A percentile compares a stretch with the other conserved stretches of the same genome.
phyloP scores from a whole-genome alignment of 163 green algal species.

The Trebouxiophyceae sp. region DNA sequence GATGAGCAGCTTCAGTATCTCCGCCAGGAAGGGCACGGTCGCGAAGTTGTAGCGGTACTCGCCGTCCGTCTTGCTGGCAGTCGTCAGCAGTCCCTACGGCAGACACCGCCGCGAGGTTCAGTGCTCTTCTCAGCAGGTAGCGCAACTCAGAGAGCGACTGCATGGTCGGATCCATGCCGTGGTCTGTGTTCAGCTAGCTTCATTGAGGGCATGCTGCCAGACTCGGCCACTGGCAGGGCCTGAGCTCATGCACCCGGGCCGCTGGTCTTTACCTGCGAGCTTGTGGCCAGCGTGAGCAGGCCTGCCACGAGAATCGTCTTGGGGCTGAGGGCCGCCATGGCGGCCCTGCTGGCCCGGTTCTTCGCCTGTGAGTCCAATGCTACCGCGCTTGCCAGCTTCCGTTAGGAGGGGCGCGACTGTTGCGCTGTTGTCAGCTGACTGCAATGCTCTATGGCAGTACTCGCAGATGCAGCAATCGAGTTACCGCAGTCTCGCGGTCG shows the following conservation, averaged over 20 bases:
- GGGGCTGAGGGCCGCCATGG: not conserved
- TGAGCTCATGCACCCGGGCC: not conserved
- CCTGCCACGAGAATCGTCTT: slow-evolving; percentile 7
- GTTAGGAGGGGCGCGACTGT: too few species aligned
- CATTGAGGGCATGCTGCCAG: too few species aligned
- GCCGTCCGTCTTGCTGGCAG: slow-evolving; percentile 29
- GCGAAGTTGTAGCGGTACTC: slow-evolving; percentile 56
- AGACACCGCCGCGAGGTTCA: too few species aligned
- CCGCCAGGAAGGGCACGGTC: slow-evolving; percentile 58
- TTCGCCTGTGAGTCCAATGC: too few species aligned
- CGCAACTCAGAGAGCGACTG: too few species aligned
- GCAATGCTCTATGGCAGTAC: too few species aligned
- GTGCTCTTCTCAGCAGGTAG: too few species aligned
- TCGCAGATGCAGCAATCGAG: too few species aligned
- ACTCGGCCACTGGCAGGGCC: too few species aligned
- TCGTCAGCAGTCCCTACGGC: slow-evolving; percentile 35
- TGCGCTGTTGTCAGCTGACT: too few species aligned
- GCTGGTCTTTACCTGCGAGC: slow-evolving; percentile 2
- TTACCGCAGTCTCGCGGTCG: too few species aligned
- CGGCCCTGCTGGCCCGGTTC: not conserved
- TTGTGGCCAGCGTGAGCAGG: slow-evolving; percentile 4
- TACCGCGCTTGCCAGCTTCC: too few species aligned
- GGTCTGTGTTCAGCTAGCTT: not conserved
- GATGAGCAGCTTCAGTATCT: slow-evolving; percentile 47
- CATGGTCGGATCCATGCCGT: not conserved